Evolutionary conservation across 352 stramenopile genomes (phyloP).

Genomic region (Pythium myriotylum): DNA sequence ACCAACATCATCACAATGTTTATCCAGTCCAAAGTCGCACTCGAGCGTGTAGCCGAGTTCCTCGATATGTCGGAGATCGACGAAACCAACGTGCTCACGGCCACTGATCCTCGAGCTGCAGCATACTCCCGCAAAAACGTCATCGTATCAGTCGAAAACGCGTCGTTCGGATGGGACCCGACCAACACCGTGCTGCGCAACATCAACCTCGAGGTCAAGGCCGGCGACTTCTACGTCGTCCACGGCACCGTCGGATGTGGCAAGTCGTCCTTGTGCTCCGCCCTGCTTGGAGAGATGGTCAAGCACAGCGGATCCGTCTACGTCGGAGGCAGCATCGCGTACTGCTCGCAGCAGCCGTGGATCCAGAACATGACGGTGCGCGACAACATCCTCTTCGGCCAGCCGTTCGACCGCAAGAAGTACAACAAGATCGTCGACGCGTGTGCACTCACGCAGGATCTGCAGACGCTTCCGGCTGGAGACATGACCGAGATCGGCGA

Average conservation of each 20-base stretch:
- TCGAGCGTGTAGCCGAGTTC: slow-evolving; percentile 36
- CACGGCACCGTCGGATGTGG: slow-evolving; percentile 88
- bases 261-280: slow-evolving; percentile 90
- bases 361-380: slow-evolving; percentile 91
- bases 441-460: too few relatives aligned
- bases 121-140: neutral
- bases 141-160: slow-evolving; percentile 3
- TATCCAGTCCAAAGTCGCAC: too few relatives aligned
- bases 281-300: slow-evolving; percentile 85
- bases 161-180: neutral
- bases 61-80: slow-evolving; percentile 49
- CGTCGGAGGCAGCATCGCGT: slow-evolving; percentile 53
- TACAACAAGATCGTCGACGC: too few relatives aligned
- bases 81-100: slow-evolving; percentile 14
- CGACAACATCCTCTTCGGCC: slow-evolving; percentile 94
- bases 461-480: too few relatives aligned
- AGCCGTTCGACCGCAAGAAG: too few relatives aligned
- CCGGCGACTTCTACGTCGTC: slow-evolving; percentile 81
- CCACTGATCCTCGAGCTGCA: neutral
- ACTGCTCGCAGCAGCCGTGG: slow-evolving; percentile 79
- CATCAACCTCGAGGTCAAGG: slow-evolving; percentile 58
- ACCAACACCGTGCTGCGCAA: slow-evolving; percentile 31
- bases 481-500: slow-evolving; percentile 47
- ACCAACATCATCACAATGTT: slow-evolving; percentile 53
- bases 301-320: too few relatives aligned